Conservation (phyloP, 495 filamentous ascomycete species). For the Filosporella fistucella region DNA sequence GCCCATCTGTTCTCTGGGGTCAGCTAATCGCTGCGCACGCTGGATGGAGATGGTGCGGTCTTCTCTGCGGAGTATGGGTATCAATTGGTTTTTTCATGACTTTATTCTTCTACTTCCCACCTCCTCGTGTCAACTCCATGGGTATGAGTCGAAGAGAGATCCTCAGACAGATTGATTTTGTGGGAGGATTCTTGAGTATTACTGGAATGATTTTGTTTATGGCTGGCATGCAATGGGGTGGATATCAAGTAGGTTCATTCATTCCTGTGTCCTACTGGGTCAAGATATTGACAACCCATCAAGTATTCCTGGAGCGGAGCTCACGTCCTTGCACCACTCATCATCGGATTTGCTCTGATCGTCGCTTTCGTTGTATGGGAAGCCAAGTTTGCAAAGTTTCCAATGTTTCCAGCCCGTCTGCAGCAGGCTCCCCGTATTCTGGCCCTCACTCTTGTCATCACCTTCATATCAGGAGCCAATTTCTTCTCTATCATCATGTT, state of each 20-base stretch:
- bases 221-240: constrained; percentile 65
- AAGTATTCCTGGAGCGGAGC: constrained; percentile 54
- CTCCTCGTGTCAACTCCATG: constrained; percentile 49
- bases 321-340: constrained; percentile 57
- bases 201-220: constrained; percentile 59
- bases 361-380: constrained; percentile 59
- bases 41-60: constrained; percentile 61
- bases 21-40: constrained; percentile 60
- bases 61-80: constrained; percentile 57
- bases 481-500: constrained; percentile 74
- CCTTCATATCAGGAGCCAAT: constrained; percentile 70
- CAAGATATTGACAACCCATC: background rate
- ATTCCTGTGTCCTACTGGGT: background rate
- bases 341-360: constrained; percentile 49
- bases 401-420: constrained; percentile 62
- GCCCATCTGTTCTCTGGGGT: constrained; percentile 63
- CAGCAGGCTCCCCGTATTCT: constrained; percentile 63
- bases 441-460: constrained; percentile 63
- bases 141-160: constrained; percentile 46
- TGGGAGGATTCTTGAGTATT: constrained; percentile 65
- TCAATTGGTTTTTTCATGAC: constrained; percentile 58
- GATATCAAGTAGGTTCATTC: constrained; percentile 44
- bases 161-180: constrained; percentile 54
- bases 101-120: constrained; percentile 61
- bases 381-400: constrained; percentile 51